phyloP scores from a whole-genome alignment of 257 asterid species.

The Perilla frutescens region DNA sequence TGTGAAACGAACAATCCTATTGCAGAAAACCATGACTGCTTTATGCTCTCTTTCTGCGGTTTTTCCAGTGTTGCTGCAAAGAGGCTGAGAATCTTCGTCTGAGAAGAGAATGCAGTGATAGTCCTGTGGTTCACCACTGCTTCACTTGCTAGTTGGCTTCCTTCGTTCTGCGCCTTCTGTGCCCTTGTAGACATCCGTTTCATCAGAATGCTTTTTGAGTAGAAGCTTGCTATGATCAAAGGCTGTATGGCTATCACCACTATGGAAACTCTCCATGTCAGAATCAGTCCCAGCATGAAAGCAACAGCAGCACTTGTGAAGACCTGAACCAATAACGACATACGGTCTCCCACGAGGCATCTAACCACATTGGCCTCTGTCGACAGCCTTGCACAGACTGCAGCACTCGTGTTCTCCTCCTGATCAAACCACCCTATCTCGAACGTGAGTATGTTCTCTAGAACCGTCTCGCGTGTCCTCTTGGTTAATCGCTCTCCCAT shows the following conservation, averaged over 20 bases:
- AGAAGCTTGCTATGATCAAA: constrained; percentile 58
- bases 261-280: constrained; percentile 76
- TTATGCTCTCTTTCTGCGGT: constrained; percentile 56
- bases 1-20: constrained; percentile 62
- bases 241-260: constrained; percentile 76
- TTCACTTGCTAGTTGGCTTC: constrained; percentile 79
- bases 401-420: constrained; percentile 67
- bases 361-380: constrained; percentile 65
- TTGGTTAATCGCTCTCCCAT: constrained; percentile 75
- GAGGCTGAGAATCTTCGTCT: constrained; percentile 54
- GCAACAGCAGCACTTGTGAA: constrained; percentile 58
- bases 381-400: constrained; percentile 62
- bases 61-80: constrained; percentile 49
- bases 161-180: constrained; percentile 66
- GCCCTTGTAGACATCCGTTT: constrained; percentile 60
- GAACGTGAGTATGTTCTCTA: constrained; percentile 55
- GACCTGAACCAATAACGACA: constrained; percentile 66
- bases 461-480: constrained; percentile 61
- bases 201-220: constrained; percentile 62
- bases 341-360: constrained; percentile 72
- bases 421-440: constrained; percentile 78
- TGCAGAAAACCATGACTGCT: constrained; percentile 76
- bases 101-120: constrained; percentile 76
- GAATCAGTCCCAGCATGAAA: constrained; percentile 51
- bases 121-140: constrained; percentile 78